Conservation (phyloP, 331 rosid genomes). For the Quercus tomentella region DNA sequence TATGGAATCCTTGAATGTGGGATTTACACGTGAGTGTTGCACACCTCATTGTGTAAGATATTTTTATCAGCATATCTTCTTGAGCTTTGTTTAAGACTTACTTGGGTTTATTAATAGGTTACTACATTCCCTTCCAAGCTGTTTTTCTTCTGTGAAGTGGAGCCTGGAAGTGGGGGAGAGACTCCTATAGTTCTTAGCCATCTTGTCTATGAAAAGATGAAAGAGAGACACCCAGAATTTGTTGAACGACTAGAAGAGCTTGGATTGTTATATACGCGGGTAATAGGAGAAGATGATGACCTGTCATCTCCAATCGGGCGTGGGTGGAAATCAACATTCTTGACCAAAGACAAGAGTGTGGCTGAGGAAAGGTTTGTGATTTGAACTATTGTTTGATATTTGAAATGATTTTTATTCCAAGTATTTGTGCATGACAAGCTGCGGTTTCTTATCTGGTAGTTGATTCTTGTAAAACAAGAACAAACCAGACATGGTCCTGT, state of each 20-base stretch:
- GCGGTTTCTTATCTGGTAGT: constrained; percentile 24
- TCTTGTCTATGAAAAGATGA: constrained; percentile 67
- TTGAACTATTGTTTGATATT: neutral
- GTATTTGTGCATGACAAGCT: neutral
- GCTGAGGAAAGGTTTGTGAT: constrained; percentile 70
- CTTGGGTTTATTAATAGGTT: constrained; percentile 35
- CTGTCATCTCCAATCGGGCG: constrained; percentile 85
- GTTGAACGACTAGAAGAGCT: constrained; percentile 61
- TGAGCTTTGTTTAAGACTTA: neutral
- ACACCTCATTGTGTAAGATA: neutral
- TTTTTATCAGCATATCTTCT: neutral
- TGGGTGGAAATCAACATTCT: constrained; percentile 94
- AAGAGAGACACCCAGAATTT: constrained; percentile 56
- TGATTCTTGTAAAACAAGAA: constrained; percentile 34
- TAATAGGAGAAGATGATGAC: constrained; percentile 71
- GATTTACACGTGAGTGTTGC: too few species aligned
- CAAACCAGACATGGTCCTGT: neutral
- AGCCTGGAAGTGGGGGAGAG: constrained; percentile 78
- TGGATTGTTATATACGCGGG: constrained; percentile 68
- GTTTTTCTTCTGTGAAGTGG: constrained; percentile 84
- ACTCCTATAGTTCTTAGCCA: constrained; percentile 90
- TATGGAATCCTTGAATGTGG: too few species aligned
- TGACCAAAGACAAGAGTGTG: constrained; percentile 59
- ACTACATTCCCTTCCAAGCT: constrained; percentile 73
- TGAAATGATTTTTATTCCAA: neutral